Percentiles rank a stretch among this genome's conserved stretches.
phyloP scores from a whole-genome alignment of 225 moss, liverwort and hornwort species.

The Anthoceros angustus region DNA sequence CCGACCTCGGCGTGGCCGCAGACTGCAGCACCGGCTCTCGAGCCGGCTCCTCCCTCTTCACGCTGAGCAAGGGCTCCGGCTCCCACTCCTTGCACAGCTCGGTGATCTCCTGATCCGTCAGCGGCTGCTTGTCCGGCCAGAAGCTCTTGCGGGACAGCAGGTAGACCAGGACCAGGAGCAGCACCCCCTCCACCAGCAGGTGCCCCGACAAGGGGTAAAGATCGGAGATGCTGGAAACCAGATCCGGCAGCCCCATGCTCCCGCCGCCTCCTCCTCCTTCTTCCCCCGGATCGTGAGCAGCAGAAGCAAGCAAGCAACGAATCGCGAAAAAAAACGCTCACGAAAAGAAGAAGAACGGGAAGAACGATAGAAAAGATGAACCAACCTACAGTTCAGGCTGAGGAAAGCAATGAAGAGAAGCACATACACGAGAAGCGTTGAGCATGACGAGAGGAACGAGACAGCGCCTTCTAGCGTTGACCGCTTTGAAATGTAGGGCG shows the following conservation, averaged over 20 bases:
- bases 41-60: constrained; percentile 47
- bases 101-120: constrained; percentile 78
- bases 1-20: constrained; percentile 78
- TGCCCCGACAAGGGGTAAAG: constrained; percentile 42
- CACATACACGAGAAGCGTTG: too few species aligned
- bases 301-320: too few species aligned
- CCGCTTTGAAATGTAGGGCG: too few species aligned
- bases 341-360: too few species aligned
- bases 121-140: constrained; percentile 72
- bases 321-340: too few species aligned
- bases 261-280: neutral
- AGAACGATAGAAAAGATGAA: too few species aligned
- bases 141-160: constrained; percentile 82
- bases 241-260: neutral
- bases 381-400: too few species aligned
- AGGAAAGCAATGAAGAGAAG: too few species aligned
- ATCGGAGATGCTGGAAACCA: neutral
- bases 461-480: too few species aligned
- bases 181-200: constrained; percentile 68
- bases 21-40: constrained; percentile 61
- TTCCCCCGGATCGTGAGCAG: too few species aligned
- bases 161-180: constrained; percentile 63
- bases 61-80: constrained; percentile 65
- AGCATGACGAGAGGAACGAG: too few species aligned
- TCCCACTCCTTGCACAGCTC: constrained; percentile 96